Percentiles rank a stretch among this genome's conserved stretches.
Conservation (phyloP, 495 filamentous ascomycete genomes). For the Podospora conica region DNA sequence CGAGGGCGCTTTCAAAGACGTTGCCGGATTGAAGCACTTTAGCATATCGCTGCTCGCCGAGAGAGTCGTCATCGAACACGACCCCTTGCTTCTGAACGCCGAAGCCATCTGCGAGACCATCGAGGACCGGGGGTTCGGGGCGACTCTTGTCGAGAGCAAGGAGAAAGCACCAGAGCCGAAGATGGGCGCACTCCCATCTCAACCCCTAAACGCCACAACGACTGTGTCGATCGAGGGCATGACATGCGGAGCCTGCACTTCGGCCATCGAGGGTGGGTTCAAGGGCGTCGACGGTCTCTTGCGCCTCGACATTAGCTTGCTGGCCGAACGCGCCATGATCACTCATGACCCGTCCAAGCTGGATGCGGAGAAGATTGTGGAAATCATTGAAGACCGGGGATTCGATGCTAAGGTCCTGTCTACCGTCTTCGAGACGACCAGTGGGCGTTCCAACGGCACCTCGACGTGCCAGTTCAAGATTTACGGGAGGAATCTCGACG, state of each 20-base stretch:
- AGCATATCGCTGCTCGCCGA: conserved; percentile 91
- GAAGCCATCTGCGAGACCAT: conserved; percentile 71
- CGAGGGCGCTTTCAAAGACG: conserved; percentile 70
- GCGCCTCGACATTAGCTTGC: conserved; percentile 88
- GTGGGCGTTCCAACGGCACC: conserved; percentile 42
- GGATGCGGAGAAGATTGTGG: conserved; percentile 65
- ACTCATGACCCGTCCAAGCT: conserved; percentile 70
- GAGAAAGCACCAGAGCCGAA: conserved; percentile 28
- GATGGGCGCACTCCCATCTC: conserved; percentile 25
- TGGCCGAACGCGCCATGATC: conserved; percentile 87
- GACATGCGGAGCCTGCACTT: conserved; percentile 95
- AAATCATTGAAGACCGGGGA: conserved; percentile 84
- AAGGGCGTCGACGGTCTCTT: conserved; percentile 65
- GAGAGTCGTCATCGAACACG: conserved; percentile 82
- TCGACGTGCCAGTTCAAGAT: conserved; percentile 69
- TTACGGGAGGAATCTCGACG: conserved; percentile 64
- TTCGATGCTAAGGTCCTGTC: conserved; percentile 84
- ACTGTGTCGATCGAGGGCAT: conserved; percentile 92
- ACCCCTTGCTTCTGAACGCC: conserved; percentile 59
- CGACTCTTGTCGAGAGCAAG: conserved; percentile 58
- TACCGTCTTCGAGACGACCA: conserved; percentile 37
- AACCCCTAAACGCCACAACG: conserved; percentile 51
- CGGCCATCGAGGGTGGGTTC: conserved; percentile 79
- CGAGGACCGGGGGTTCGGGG: conserved; percentile 90
- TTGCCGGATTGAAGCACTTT: conserved; percentile 76